phyloP scores from a whole-genome alignment of 441 rosid species.

The Lagerstroemia fauriei region DNA sequence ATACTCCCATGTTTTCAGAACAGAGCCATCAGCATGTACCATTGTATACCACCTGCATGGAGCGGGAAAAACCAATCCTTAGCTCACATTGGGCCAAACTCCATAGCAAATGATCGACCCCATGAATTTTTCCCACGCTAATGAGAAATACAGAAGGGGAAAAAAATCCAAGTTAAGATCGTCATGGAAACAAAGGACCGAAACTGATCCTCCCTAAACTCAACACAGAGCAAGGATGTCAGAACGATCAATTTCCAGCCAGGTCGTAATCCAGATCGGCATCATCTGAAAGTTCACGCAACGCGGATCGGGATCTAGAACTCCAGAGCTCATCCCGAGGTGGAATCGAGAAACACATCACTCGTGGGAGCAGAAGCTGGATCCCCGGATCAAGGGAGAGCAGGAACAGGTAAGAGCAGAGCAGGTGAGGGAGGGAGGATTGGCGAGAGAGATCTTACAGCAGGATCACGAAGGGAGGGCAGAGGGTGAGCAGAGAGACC shows the following conservation, averaged over 20 bases:
- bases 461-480: slow-evolving; percentile 90
- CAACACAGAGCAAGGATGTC: neutral
- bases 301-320: neutral
- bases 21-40: slow-evolving; percentile 91
- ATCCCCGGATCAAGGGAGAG: neutral
- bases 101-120: neutral
- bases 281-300: neutral
- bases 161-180: neutral
- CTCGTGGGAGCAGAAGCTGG: neutral
- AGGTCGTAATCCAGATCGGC: neutral
- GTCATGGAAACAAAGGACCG: neutral
- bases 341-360: neutral
- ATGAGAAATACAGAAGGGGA: neutral
- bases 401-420: neutral
- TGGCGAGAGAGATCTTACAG: slow-evolving; percentile 48
- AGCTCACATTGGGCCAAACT: neutral
- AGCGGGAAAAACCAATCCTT: slow-evolving; percentile 10
- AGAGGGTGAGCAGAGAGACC: slow-evolving; percentile 72
- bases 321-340: neutral
- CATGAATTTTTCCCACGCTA: neutral
- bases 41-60: slow-evolving; percentile 84
- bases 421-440: neutral
- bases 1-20: slow-evolving; percentile 53
- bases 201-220: neutral
- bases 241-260: neutral